These are phyloP conservation scores for Aurantiochytrium sp. DNA, from an alignment of 108 stramenopile species.

Conservation along the genomic window DNA sequence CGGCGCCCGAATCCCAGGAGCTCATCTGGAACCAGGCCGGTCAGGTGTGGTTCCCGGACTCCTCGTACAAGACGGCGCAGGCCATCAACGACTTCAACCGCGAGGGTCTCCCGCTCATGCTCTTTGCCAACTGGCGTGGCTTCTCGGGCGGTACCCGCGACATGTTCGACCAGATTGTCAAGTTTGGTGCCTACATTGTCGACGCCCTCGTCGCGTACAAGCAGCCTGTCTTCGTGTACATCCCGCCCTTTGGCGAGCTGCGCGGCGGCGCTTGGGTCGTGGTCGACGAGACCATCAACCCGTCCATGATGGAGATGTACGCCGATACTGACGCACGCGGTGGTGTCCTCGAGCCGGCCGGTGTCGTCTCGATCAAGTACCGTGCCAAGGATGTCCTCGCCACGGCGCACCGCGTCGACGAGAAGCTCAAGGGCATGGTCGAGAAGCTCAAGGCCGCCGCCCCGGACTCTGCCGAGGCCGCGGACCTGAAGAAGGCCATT, in stretches of 20 bases:
- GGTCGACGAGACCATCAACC: constrained; percentile 95
- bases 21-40: constrained; percentile 82
- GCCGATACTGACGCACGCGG: constrained; percentile 75
- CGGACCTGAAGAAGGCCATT: constrained; percentile 43
- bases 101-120: constrained; percentile 90
- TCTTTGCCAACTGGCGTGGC: constrained; percentile 99
- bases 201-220: constrained; percentile 92
- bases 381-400: constrained; percentile 74
- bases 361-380: constrained; percentile 94
- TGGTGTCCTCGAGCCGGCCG: constrained; percentile 95
- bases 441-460: constrained; percentile 47
- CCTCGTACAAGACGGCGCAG: constrained; percentile 97
- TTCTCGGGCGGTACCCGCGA: constrained; percentile 98
- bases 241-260: constrained; percentile 94
- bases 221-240: constrained; percentile 98
- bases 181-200: constrained; percentile 95
- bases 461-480: constrained; percentile 33
- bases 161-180: constrained; percentile 99
- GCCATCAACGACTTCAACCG: constrained; percentile 95
- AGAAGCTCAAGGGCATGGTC: constrained; percentile 63
- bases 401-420: constrained; percentile 90
- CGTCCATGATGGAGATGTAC: constrained; percentile 96
- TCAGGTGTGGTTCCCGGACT: constrained; percentile 99
- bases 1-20: constrained; percentile 86
- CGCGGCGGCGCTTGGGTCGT: constrained; percentile 99